Evolutionary conservation across 192 early-diverging fungal genomes (phyloP), one percentile per base, ranked within the genome.

Genomic region (Coemansia sp.): DNA sequence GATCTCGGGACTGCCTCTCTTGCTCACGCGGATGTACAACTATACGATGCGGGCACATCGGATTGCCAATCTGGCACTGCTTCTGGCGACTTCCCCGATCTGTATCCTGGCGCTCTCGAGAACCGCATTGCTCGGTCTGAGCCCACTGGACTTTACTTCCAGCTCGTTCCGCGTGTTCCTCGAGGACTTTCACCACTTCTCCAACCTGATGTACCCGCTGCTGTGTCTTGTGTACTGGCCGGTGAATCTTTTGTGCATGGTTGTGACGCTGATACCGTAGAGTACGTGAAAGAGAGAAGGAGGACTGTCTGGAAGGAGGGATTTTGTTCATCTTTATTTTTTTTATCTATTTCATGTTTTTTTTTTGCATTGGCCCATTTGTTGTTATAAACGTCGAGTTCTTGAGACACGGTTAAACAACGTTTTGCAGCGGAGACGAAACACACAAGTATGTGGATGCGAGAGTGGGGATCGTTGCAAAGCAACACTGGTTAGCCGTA

Each of bases 151-250:
- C 54, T 81, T 71, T 61, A 84, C 64, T 45, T 72, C 50, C 40
- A 85, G 60, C 64, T 86, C 64, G 54, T 91, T 72, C 74, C 70
- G 62, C 68, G 66, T 79, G 71, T 87, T 58, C 67, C 67, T 91
- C 56, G 70, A 68, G 15, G 90, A 90, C 65, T 89, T 90, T 80
- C 78, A 89, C 63, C 77, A 88, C 21, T 78, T 89, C 58, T 84
- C 84, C 44, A 87, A 81, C 19, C 86, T 88, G 84, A 71, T 89
- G 0, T 79, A 91, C 9, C 86, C 88, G 2, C 85, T 87, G 65
- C 61, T 89, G 26, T 89, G 88, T 70, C 85, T 85, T n/a, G 74
- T 89, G 1, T 91, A 91, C 73, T 93, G 91, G 90, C 91, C 91
- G 6, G 75, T 83, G 15, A 83, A 83, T 48, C 61, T 83, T 23